Evolutionary conservation across 2,329 filamentous ascomycete species (phyloP), one percentile per base, ranked within the genome.

Genomic region (Colletotrichum orbiculare): DNA sequence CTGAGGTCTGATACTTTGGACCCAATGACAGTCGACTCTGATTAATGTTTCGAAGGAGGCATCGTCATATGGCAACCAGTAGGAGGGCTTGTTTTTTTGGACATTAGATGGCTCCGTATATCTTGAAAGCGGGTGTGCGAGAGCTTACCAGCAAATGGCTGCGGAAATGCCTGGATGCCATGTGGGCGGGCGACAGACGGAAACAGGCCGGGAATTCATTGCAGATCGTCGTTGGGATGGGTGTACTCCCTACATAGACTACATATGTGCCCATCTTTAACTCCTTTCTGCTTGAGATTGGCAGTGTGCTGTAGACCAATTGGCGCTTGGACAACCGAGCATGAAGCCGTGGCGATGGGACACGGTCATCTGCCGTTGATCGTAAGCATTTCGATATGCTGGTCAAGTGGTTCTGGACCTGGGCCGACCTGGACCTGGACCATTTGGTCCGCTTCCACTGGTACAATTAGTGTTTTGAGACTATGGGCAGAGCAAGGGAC

Each of bases 221-320:
- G 58, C 62, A 43, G 62, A 65, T 62, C 62, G 38, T 53, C 17
- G 52, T 38, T 55, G 53, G n/a, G 57, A 57, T 43, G 58, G 63
- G 57, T 53, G 50, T 62, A 47, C 47, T 56, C 62, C 25, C 25
- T 25, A 17, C 17, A 17, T 17, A 25, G 25, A 25, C 25, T 25
- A 17, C 17, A 17, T 17, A 61, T 65, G 35, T 65, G 62, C 58
- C 41, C 45, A 61, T 54, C 52, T 50, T 17, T 56, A 33, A 37
- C 46, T 25, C 62, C 37, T 39, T 65, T 56, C 42, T 35, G 35
- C 41, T 56, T 33, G 25, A 55, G 15, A 52, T 52, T 61, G 15
- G 11, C 46, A 43, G 25, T 8, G 45, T 43, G n/a, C n/a, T 9
- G 39, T 11, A 34, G 57, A 50, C 57, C 45, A 45, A 65, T 62